phyloP scores from a whole-genome alignment of 75 land plant genomes.

The Larix kaempferi region DNA sequence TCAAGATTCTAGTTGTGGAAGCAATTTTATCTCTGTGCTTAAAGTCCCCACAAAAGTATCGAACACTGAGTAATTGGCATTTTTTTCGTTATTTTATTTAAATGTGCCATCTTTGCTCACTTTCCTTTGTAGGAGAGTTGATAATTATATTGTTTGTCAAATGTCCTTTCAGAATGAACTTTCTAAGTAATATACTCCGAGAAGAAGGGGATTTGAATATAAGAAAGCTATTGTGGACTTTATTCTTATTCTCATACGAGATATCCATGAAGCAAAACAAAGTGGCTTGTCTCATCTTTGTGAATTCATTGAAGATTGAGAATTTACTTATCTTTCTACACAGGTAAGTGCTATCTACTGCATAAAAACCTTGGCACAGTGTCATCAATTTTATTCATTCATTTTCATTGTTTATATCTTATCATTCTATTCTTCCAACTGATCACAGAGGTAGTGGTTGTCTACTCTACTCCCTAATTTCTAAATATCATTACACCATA shows the following conservation, averaged over 20 bases:
- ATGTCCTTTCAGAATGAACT: constrained; percentile 75
- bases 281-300: constrained; percentile 89
- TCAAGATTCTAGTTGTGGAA: constrained; percentile 98
- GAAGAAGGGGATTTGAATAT: constrained; percentile 99
- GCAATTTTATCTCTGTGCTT: constrained; percentile 95
- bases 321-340: constrained; percentile 94
- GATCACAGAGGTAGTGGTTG: not conserved
- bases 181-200: constrained; percentile 89
- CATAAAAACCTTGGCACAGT: not conserved
- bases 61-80: constrained; percentile 63
- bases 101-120: not conserved
- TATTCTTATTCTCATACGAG: constrained; percentile 89
- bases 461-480: not conserved
- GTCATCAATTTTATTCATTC: not conserved
- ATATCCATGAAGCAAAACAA: constrained; percentile 97
- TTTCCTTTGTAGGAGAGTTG: not conserved
- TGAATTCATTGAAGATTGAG: constrained; percentile 99
- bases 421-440: not conserved
- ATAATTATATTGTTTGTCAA: constrained; percentile 3
- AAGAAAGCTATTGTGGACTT: constrained; percentile 98
- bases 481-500: not conserved
- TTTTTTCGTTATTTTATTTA: not conserved
- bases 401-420: not conserved
- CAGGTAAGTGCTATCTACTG: constrained; percentile 47
- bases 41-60: constrained; percentile 91